phyloP scores from a whole-genome alignment of 106 monocot genomes.

The Acanthochlamys bracteata region DNA sequence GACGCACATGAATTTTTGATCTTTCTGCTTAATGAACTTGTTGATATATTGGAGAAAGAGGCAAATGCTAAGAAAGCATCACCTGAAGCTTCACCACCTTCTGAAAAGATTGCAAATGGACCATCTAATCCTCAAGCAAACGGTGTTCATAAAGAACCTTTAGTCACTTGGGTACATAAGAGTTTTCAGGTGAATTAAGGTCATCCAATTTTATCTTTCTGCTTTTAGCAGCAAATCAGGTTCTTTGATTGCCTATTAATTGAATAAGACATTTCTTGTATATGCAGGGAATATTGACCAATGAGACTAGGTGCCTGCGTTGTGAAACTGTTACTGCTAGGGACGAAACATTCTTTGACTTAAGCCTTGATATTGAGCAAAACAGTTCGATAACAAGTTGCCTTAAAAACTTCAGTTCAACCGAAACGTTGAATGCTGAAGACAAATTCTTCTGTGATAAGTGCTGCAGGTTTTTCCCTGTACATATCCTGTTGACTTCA shows the following conservation, averaged over 20 bases:
- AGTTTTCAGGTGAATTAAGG: conserved; percentile 36
- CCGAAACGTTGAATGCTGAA: conserved; percentile 52
- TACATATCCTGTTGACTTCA: background rate
- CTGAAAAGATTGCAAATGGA: conserved; percentile 28
- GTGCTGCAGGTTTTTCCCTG: conserved; percentile 36
- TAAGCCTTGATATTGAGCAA: conserved; percentile 57
- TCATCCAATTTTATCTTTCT: background rate
- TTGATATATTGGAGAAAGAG: conserved; percentile 48
- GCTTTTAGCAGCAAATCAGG: background rate
- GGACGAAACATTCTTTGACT: conserved; percentile 52
- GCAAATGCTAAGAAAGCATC: conserved; percentile 17
- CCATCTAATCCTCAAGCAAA: conserved; percentile 19
- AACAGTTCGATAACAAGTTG: conserved; percentile 60
- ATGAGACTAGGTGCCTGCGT: conserved; percentile 48
- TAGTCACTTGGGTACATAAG: conserved; percentile 40
- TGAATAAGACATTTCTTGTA: background rate
- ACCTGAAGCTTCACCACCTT: conserved; percentile 15
- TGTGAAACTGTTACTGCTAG: conserved; percentile 61
- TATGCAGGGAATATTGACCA: conserved; percentile 46
- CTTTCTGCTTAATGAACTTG: conserved; percentile 45
- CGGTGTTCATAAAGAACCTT: conserved; percentile 30
- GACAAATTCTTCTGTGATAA: conserved; percentile 66
- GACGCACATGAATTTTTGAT: conserved; percentile 59
- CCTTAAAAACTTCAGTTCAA: conserved; percentile 55
- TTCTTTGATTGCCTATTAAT: too few relatives aligned